Evolutionary conservation across 768 basidiomycete genomes (phyloP).

Genomic region (Lactifluus subvellereus): DNA sequence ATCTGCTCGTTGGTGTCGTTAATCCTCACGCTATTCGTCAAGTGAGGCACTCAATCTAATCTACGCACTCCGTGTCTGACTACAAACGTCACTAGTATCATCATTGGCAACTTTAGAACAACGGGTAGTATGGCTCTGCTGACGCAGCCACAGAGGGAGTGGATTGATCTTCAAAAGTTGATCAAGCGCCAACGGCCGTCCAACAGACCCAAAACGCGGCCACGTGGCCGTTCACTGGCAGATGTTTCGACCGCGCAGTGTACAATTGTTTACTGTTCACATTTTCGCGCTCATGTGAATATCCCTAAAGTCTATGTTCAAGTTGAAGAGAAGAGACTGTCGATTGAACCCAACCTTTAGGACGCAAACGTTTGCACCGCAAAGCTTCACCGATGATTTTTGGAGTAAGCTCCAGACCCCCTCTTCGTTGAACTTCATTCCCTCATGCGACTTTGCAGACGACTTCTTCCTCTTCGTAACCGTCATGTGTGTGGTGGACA

Average conservation of each 20-base stretch:
- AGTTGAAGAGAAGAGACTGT: no score
- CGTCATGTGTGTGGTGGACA: slow-evolving; percentile 69
- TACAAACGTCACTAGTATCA: slow-evolving; percentile 55
- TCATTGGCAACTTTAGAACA: slow-evolving; percentile 87
- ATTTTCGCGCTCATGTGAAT: slow-evolving; percentile 78
- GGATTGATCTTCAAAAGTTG: slow-evolving; percentile 89
- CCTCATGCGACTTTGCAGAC: slow-evolving; percentile 40
- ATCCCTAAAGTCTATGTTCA: not conserved
- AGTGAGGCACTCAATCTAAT: slow-evolving; percentile 41
- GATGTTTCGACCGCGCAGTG: slow-evolving; percentile 86
- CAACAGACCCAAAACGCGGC: slow-evolving; percentile 63
- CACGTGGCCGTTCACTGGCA: slow-evolving; percentile 40
- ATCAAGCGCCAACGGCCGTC: slow-evolving; percentile 84
- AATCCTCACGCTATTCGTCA: slow-evolving; percentile 85
- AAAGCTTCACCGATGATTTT: slow-evolving; percentile 43
- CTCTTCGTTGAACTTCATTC: not conserved
- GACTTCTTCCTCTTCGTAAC: slow-evolving; percentile 71
- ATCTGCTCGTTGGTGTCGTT: slow-evolving; percentile 83
- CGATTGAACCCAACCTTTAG: slow-evolving; percentile 34
- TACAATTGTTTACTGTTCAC: slow-evolving; percentile 84
- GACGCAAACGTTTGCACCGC: slow-evolving; percentile 69
- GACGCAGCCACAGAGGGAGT: slow-evolving; percentile 83
- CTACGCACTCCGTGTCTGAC: not conserved
- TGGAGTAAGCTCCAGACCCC: slow-evolving; percentile 45
- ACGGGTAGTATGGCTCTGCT: slow-evolving; percentile 83